Conservation (phyloP, 768 basidiomycete species). For the Lactarius deliciosus region DNA sequence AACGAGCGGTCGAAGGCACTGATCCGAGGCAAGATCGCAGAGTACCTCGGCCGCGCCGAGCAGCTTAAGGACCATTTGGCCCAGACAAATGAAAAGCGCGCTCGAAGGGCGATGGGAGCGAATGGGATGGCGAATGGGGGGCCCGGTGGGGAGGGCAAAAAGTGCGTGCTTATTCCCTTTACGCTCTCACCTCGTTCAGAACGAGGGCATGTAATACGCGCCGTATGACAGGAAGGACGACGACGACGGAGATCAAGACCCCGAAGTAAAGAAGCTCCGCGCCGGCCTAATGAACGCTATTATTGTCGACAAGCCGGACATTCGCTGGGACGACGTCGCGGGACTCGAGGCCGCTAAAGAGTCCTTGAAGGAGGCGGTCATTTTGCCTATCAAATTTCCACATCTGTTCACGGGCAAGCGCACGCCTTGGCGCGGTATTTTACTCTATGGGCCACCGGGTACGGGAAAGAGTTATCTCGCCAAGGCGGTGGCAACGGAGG, state of each 20-base stretch:
- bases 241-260: conserved; percentile 77
- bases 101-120: conserved; percentile 50
- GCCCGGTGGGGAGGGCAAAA: conserved; percentile 37
- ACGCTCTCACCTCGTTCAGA: conserved; percentile 4
- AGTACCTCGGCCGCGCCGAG: conserved; percentile 91
- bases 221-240: conserved; percentile 40
- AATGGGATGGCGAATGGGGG: conserved; percentile 46
- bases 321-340: conserved; percentile 98
- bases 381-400: conserved; percentile 99
- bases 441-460: conserved; percentile 96
- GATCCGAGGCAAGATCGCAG: conserved; percentile 84
- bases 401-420: conserved; percentile 98
- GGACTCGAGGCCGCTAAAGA: conserved; percentile 95
- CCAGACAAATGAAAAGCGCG: conserved; percentile 60
- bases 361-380: conserved; percentile 95
- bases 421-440: conserved; percentile 94
- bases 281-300: conserved; percentile 87
- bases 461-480: conserved; percentile 97
- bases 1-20: conserved; percentile 88
- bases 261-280: conserved; percentile 95
- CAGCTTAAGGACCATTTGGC: conserved; percentile 83
- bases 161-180: conserved; percentile 35
- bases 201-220: conserved; percentile 5
- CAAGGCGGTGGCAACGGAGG: conserved; percentile 98
- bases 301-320: conserved; percentile 89